Evolutionary conservation across 2,329 filamentous ascomycete species (phyloP), one percentile per base, ranked within the genome.

Genomic region (Clarireedia homoeocarpa): DNA sequence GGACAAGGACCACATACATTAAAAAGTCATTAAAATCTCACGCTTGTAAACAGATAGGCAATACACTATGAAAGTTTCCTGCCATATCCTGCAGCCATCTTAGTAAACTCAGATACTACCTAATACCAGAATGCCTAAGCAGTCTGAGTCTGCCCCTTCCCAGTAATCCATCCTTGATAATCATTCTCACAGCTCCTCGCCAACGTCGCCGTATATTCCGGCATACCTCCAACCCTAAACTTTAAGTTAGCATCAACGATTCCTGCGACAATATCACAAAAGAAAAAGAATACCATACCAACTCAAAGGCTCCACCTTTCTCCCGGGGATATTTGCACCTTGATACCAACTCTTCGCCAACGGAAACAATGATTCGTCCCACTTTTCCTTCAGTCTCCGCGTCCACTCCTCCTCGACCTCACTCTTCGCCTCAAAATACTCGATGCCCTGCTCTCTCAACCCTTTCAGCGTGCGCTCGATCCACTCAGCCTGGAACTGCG

Each of bases 291-390:
- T 17, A 38, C 27, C 54, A 17, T 36, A 52, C 52, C 57, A 76
- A 40, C 71, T 67, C 46, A 73, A 56, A 6, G 65, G 65, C 62
- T 73, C 70, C 14, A 68, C 56, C 10, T 62, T 58, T 61, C 73
- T 75, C 0, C 72, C 72, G 1, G 72, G 72, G 34, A 76, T 71
- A 42, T 72, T 73, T 3, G 64, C 66, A 1, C 73, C 73, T 67
- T 71, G 71, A 48, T 74, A 76, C 71, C 71, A 74, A 17, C 67
- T 70, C 42, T 70, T 66, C 4, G 67, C 66, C 2, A 48, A 61
- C 2, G 70, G 67, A 36, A 74, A 59, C 2, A 74, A 61, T 20
- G 66, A 67, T 3, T 58, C 54, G 50, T 69, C 58, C 4, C 67
- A 67, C 3, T 71, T 42, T 5, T 65, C 62, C 12, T 62, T 53